Evolutionary conservation across 2,329 filamentous ascomycete species (phyloP), one percentile per base, ranked within the genome.

Genomic region (Herpomyces periplanetae): DNA sequence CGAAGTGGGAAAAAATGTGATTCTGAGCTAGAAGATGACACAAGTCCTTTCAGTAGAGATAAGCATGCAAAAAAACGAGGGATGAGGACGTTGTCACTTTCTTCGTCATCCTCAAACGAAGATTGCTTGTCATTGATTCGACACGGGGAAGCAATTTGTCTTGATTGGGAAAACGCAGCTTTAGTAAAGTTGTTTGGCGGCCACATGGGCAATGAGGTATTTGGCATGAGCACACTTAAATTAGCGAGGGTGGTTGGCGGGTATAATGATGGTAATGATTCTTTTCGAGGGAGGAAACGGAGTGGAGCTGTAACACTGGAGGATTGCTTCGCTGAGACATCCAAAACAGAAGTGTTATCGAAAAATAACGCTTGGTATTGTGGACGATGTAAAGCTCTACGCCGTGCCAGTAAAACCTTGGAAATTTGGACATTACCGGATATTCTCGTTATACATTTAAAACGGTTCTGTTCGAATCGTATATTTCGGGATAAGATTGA

Each of bases 361-460:
- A 69, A 88, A 35, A 65, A 84, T 32, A 84, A 96, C 34, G 75
- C 69, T 24, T 96, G 80, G 80, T 91, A 84, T 35, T 96, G 80
- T 33, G 75, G 69, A 22, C 56, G 69, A 12, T 96, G 80, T 48
- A 91, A 91, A 36, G 68, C 87, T 30, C 63, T 85, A 31, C 58
- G 69, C 8, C 60, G 69, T 24, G 80, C 80, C 9, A 73, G 62
- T 40, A 96, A 96, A 45, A 88, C 80, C 31, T 69, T 96, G 20
- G 73, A 91, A 33, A 52, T 96, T 8, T 96, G 80, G 80, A 88
- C 75, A 33, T 62, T 66, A 2, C 80, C 80, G 1, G 80, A 96
- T 35, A 84, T 91, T 24, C 50, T 96, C 8, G 63, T 91, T 16
- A 63, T 88, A 25, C 80, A 96, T 34, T 48, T 96, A 19, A 96